Percentiles rank a stretch among this genome's conserved stretches.
These are phyloP conservation scores for Fusarium sp. DNA, from an alignment of 2,329 filamentous ascomycete species.

Conservation along the genomic window DNA sequence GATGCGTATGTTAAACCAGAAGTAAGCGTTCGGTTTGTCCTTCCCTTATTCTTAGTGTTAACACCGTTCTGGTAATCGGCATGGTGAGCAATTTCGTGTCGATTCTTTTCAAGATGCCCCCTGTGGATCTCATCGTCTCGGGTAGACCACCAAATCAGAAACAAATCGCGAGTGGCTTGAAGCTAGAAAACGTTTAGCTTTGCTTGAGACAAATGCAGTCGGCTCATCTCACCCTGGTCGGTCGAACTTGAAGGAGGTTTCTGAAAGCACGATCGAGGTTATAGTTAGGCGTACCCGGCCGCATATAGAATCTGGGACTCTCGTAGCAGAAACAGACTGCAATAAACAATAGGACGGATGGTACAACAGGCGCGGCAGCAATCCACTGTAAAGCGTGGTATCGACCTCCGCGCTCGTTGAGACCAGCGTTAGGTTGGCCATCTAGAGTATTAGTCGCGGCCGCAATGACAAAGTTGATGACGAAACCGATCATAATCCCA, in stretches of 20 bases:
- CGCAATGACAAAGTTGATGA: constrained; percentile 32
- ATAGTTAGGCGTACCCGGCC: constrained; percentile 44
- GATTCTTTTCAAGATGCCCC: background rate
- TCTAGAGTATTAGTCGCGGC: constrained; percentile 3
- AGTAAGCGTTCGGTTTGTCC: background rate
- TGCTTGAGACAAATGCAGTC: accelerated
- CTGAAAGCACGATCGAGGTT: constrained; percentile 47
- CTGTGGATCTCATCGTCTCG: background rate
- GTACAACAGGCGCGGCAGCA: constrained; percentile 49
- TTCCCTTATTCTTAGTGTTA: no score
- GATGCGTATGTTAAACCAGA: constrained; percentile 27
- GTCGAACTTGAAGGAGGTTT: constrained; percentile 46
- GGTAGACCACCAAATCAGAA: constrained; percentile 44
- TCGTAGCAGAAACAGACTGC: constrained; percentile 52
- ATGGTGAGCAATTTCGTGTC: background rate
- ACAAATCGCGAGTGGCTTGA: constrained; percentile 51
- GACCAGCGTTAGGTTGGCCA: background rate
- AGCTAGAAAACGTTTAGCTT: constrained; percentile 37
- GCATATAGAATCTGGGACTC: constrained; percentile 53
- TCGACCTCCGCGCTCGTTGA: background rate
- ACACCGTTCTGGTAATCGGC: background rate
- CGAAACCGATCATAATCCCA: constrained; percentile 40
- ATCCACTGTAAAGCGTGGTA: constrained; percentile 43
- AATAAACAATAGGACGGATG: constrained; percentile 46
- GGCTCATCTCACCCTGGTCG: constrained; percentile 31